A percentile compares a stretch with the other conserved stretches of the same genome.
Conservation (phyloP, 2,329 filamentous ascomycete species). For the Sporothrix phasma region DNA sequence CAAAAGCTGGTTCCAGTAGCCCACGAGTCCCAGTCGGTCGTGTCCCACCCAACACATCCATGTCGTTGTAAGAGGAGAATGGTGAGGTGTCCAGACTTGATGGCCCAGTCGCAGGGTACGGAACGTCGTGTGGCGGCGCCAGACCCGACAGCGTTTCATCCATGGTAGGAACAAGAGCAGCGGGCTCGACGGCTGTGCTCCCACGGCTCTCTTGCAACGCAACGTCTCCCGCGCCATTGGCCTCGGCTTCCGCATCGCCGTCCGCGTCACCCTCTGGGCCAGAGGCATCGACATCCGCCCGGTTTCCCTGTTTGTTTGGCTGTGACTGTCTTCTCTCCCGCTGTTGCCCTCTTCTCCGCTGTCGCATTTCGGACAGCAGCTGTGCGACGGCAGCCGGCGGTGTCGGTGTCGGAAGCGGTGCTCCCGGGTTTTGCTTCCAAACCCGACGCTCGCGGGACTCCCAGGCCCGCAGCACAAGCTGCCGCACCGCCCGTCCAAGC, state of each 20-base stretch:
- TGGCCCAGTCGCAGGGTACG: neutral
- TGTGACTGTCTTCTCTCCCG: neutral
- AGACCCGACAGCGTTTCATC: neutral
- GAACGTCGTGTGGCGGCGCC: neutral
- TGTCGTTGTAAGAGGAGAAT: neutral
- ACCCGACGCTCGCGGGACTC: constrained; percentile 18
- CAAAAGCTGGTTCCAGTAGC: constrained; percentile 16
- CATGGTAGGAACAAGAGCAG: neutral
- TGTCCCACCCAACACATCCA: constrained; percentile 14
- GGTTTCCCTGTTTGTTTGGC: neutral
- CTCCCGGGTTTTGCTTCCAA: neutral
- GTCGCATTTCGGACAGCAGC: neutral
- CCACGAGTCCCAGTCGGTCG: constrained; percentile 17
- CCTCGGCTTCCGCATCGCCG: neutral
- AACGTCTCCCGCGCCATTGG: neutral
- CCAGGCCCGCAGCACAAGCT: constrained; percentile 20
- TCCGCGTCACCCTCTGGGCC: neutral
- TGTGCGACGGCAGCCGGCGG: neutral
- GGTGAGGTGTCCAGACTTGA: neutral
- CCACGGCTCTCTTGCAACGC: too few species aligned
- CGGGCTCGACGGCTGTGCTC: neutral
- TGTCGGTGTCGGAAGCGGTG: neutral
- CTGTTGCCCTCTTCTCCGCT: neutral
- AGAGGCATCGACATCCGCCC: neutral
- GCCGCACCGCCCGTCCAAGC: constrained; percentile 18